Percentiles rank a stretch among this genome's conserved stretches.
Conservation (phyloP, 139 green algal species). For the Desmodesmus armatus region DNA sequence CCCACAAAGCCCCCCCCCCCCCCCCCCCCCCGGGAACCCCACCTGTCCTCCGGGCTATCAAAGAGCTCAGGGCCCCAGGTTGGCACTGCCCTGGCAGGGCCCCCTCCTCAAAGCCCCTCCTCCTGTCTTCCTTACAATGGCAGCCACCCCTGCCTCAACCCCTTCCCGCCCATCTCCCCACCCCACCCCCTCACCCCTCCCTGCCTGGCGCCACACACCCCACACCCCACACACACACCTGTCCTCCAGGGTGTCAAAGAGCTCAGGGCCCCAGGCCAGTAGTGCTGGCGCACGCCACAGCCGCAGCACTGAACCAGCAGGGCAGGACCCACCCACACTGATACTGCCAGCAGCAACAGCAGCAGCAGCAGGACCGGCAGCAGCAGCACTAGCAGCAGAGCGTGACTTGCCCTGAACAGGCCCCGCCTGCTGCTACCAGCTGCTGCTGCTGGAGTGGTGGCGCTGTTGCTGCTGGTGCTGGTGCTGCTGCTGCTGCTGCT, state of each 20-base stretch:
- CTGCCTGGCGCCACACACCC: background rate
- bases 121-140: background rate
- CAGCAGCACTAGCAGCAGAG: background rate
- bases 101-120: background rate
- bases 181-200: background rate
- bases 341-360: background rate
- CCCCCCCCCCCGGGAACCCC: no score
- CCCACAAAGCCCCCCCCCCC: no score
- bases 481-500: background rate
- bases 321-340: background rate
- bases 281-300: slow-evolving; percentile 2
- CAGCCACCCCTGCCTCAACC: background rate
- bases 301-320: background rate
- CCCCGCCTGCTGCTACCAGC: no score
- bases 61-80: background rate
- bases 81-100: background rate
- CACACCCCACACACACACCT: background rate
- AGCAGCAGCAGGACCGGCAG: background rate
- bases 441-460: background rate
- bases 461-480: background rate
- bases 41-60: background rate
- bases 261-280: slow-evolving; percentile 34
- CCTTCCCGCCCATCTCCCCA: background rate
- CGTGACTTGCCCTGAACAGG: no score
- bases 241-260: slow-evolving; percentile 26